Evolutionary conservation across 2,329 filamentous ascomycete genomes (phyloP).

Genomic region (Trichoderma arundinaceum): DNA sequence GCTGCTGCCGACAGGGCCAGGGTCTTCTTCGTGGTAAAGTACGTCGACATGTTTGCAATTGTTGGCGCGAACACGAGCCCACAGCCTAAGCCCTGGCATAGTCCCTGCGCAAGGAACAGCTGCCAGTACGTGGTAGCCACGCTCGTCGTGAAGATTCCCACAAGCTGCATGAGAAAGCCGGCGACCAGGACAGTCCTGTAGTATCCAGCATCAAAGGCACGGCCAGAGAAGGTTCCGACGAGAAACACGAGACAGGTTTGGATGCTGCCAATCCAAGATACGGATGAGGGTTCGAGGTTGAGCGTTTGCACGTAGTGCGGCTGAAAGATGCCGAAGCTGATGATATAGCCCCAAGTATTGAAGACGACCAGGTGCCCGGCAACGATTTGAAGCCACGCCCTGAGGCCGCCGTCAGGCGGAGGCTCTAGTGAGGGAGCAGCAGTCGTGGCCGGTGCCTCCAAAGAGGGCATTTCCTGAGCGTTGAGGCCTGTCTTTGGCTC

Average conservation of each 20-base stretch:
- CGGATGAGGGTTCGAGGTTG: conserved; percentile 43
- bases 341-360: conserved; percentile 49
- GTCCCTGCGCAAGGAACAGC: conserved; percentile 57
- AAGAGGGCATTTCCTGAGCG: not conserved
- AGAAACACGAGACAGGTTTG: conserved; percentile 52
- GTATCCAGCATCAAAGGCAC: conserved; percentile 51
- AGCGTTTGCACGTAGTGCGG: conserved; percentile 48
- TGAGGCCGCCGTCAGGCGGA: conserved; percentile 46
- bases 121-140: conserved; percentile 53
- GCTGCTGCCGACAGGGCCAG: conserved; percentile 66
- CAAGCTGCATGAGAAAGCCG: conserved; percentile 50
- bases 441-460: not conserved
- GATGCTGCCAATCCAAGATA: conserved; percentile 58
- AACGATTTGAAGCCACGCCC: conserved; percentile 49
- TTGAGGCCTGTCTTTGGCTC: not conserved
- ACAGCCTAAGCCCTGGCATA: conserved; percentile 62
- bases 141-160: conserved; percentile 55
- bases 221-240: conserved; percentile 50
- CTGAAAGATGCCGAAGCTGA: conserved; percentile 49
- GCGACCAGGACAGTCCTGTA: conserved; percentile 43
- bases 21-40: conserved; percentile 64
- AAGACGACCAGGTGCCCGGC: conserved; percentile 47
- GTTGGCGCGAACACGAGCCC: conserved; percentile 61
- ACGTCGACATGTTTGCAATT: conserved; percentile 62
- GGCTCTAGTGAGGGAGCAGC: conserved; percentile 10